Conservation (phyloP, 345 rosid species). For the Hibiscus mutabilis region DNA sequence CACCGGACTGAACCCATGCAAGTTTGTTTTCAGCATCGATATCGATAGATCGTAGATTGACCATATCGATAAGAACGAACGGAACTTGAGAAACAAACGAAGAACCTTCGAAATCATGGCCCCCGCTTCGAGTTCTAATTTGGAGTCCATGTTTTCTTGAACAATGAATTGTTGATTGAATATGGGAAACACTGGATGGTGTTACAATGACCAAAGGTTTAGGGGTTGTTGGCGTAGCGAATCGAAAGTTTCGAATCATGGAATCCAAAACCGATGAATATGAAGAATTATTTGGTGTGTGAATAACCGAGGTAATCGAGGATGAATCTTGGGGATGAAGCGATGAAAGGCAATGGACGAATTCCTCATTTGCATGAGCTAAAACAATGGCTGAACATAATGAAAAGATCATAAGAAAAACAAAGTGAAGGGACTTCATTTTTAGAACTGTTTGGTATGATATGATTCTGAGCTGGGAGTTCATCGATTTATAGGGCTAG, state of each 20-base stretch:
- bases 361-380: neutral
- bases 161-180: neutral
- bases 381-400: neutral
- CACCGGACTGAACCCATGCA: neutral
- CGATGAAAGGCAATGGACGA: neutral
- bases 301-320: neutral
- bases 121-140: neutral
- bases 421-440: neutral
- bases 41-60: neutral
- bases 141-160: neutral
- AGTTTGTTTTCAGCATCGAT: neutral
- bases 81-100: neutral
- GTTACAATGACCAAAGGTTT: slow-evolving; percentile 1
- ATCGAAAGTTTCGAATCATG: neutral
- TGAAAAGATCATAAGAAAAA: neutral
- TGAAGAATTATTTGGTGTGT: neutral
- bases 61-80: neutral
- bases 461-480: neutral
- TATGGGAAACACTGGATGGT: neutral
- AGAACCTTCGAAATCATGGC: neutral
- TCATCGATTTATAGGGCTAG: neutral
- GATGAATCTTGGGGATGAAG: neutral
- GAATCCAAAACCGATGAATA: neutral
- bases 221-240: neutral
- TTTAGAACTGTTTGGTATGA: neutral